Conservation (phyloP, 1,139 yeast genomes). For the Geotrichum bryndzae region DNA sequence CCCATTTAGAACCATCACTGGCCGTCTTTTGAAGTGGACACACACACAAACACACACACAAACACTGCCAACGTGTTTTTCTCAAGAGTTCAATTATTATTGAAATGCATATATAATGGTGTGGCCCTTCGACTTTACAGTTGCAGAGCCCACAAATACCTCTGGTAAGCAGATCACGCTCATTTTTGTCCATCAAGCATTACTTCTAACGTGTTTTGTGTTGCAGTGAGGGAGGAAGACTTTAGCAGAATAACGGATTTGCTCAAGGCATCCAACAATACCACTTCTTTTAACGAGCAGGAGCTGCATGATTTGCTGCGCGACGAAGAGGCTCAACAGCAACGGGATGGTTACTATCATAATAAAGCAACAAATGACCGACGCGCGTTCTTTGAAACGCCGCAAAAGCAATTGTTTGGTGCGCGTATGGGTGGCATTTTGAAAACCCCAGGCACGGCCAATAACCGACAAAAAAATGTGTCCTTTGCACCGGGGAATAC, state of each 20-base stretch:
- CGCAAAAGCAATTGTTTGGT: background rate
- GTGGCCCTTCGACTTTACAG: constrained; percentile 16
- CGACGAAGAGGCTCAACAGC: background rate
- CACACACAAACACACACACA: background rate
- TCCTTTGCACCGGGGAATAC: constrained; percentile 12
- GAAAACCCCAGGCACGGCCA: constrained; percentile 11
- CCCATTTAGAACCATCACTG: no score
- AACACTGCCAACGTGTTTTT: background rate
- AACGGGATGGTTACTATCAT: background rate
- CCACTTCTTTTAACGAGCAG: background rate
- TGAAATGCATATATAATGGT: constrained; percentile 6
- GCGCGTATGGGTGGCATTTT: constrained; percentile 1
- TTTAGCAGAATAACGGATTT: constrained; percentile 14
- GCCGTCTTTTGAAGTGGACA: no score
- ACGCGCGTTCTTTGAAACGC: background rate
- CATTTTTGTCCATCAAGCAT: background rate
- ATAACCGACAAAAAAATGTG: constrained; percentile 7
- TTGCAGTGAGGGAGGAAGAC: constrained; percentile 11
- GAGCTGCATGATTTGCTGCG: background rate
- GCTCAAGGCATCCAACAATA: constrained; percentile 3
- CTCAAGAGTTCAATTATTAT: background rate
- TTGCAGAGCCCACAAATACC: constrained; percentile 11
- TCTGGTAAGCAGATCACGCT: constrained; percentile 6
- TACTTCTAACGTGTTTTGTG: background rate
- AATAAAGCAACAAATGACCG: background rate